Evolutionary conservation across 2,329 filamentous ascomycete species (phyloP).

Genomic region (Cordyceps cateniannulata): DNA sequence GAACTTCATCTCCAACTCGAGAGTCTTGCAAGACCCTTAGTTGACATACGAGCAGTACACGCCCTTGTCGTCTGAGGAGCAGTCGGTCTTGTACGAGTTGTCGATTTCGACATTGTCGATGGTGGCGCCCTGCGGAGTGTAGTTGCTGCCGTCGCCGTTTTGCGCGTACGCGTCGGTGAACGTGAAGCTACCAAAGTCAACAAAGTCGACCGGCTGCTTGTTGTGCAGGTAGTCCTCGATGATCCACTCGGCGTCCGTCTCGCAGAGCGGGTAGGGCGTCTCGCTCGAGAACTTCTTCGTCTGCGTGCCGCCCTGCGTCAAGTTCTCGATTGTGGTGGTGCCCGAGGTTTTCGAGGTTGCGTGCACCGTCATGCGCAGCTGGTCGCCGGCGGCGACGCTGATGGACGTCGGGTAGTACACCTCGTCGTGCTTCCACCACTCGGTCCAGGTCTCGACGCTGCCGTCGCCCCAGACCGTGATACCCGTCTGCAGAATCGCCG

Average conservation of each 20-base stretch:
- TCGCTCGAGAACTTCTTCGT: conserved; percentile 39
- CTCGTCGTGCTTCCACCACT: neutral
- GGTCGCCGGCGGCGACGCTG: conserved; percentile 1
- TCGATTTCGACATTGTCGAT: neutral
- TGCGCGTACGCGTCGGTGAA: conserved; percentile 4
- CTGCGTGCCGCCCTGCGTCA: conserved; percentile 41
- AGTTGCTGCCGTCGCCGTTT: conserved; percentile 23
- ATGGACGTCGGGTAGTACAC: neutral
- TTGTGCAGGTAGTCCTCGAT: conserved; percentile 32
- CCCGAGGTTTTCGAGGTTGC: conserved; percentile 2
- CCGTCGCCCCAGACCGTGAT: conserved; percentile 30
- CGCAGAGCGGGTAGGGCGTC: conserved; percentile 34
- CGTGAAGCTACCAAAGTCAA: conserved; percentile 5
- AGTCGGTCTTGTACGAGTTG: neutral
- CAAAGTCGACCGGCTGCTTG: conserved; percentile 17
- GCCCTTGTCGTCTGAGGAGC: neutral
- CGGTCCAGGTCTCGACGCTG: neutral
- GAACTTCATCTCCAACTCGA: too few species aligned
- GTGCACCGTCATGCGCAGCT: conserved; percentile 8
- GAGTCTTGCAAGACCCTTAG: too few species aligned
- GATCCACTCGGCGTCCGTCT: conserved; percentile 54
- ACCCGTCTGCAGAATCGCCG: conserved; percentile 32
- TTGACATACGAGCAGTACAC: neutral
- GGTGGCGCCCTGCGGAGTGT: conserved; percentile 25
- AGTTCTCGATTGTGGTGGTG: conserved; percentile 26